Percentiles rank a stretch among this genome's conserved stretches.
Conservation (phyloP, 2,329 filamentous ascomycete species). For the Lomentospora prolificans region DNA sequence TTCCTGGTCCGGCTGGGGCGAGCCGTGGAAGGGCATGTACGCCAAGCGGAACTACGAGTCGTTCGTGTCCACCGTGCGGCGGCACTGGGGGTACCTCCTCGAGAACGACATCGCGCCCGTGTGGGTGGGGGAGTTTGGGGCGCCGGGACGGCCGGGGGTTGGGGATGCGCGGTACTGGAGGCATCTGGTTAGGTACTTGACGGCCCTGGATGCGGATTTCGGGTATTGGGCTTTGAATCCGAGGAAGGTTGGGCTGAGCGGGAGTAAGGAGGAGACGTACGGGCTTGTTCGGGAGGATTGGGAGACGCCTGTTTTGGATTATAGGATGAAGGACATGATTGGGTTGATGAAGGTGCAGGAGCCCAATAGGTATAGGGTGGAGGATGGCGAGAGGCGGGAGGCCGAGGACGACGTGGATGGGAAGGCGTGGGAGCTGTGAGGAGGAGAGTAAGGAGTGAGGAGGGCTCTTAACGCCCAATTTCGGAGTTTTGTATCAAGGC, state of each 20-base stretch:
- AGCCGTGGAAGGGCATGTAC: slow-evolving; percentile 38
- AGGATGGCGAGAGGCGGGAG: neutral
- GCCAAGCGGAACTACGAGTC: slow-evolving; percentile 49
- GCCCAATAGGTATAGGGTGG: slow-evolving; percentile 6
- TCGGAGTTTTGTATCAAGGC: no score
- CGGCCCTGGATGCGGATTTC: slow-evolving; percentile 51
- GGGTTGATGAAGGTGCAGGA: slow-evolving; percentile 34
- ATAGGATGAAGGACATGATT: slow-evolving; percentile 51
- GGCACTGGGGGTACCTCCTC: slow-evolving; percentile 58
- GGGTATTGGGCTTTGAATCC: slow-evolving; percentile 64
- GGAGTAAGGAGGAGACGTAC: slow-evolving; percentile 49
- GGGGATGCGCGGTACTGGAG: slow-evolving; percentile 57
- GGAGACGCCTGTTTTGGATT: slow-evolving; percentile 51
- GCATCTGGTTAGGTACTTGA: slow-evolving; percentile 50
- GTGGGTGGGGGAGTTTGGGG: slow-evolving; percentile 60
- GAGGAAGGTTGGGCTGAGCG: slow-evolving; percentile 48
- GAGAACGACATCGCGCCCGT: slow-evolving; percentile 38
- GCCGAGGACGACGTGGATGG: neutral
- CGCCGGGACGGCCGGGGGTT: slow-evolving; percentile 38
- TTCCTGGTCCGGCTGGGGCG: slow-evolving; percentile 61
- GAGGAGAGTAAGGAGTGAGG: neutral
- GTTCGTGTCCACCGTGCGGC: slow-evolving; percentile 52
- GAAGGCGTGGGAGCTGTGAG: neutral
- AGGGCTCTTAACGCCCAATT: no score
- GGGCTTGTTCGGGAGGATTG: slow-evolving; percentile 54